Percentiles rank a stretch among this genome's conserved stretches.
Conservation (phyloP, 176 grass and related monocot genomes). For the Aegilops umbellulata region DNA sequence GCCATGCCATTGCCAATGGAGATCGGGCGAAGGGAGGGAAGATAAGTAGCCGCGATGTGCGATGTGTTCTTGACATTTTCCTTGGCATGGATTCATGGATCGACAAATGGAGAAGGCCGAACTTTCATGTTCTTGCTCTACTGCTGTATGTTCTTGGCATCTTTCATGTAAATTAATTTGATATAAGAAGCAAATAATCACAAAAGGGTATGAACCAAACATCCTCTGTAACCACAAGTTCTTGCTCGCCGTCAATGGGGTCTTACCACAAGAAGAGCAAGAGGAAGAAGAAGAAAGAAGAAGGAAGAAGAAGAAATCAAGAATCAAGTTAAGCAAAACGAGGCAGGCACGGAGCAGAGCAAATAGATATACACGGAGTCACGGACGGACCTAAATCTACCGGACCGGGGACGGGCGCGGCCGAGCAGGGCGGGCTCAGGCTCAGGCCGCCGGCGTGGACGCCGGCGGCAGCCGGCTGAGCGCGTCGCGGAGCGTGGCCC, state of each 20-base stretch:
- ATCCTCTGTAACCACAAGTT: conserved; percentile 3
- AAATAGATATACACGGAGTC: conserved; percentile 33
- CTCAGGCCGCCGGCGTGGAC: neutral
- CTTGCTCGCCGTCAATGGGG: conserved; percentile 29
- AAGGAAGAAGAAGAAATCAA: conserved; percentile 8
- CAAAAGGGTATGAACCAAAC: conserved; percentile 16
- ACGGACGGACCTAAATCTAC: conserved; percentile 49
- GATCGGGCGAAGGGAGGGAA: too few relatives aligned
- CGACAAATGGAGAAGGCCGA: too few relatives aligned
- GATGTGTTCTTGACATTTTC: too few relatives aligned
- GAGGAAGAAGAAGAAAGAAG: conserved; percentile 5
- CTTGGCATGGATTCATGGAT: too few relatives aligned
- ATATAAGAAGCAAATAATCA: conserved; percentile 16
- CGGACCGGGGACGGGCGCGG: neutral
- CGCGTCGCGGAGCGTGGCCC: conserved; percentile 45
- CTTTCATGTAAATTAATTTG: neutral
- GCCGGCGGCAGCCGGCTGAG: conserved; percentile 40
- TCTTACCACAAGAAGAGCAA: conserved; percentile 12
- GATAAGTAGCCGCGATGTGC: neutral
- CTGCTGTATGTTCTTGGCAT: neutral
- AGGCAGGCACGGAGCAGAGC: conserved; percentile 19
- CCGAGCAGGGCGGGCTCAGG: neutral
- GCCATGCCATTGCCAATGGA: neutral
- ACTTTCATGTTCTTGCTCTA: too few relatives aligned
- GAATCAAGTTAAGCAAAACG: conserved; percentile 31